Percentiles rank a stretch among this genome's conserved stretches.
Conservation (phyloP, 2,329 filamentous ascomycete species). For the Botryosphaeria dothidea region DNA sequence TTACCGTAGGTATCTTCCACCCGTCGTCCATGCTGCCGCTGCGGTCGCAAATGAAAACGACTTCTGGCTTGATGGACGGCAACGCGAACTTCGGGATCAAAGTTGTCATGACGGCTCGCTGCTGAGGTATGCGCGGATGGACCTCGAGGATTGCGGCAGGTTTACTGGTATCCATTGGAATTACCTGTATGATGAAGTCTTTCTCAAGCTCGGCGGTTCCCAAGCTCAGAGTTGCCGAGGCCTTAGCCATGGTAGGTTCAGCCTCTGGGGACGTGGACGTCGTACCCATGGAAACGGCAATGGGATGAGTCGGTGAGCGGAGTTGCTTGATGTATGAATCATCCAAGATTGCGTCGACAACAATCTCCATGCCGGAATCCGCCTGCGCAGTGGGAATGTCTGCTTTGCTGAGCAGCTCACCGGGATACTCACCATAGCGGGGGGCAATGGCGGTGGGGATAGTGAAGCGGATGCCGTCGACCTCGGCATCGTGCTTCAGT, state of each 20-base stretch:
- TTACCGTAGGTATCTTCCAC: slow-evolving; percentile 57
- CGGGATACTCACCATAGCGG: slow-evolving; percentile 59
- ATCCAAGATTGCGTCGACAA: slow-evolving; percentile 61
- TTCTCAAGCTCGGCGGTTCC: slow-evolving; percentile 56
- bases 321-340: slow-evolving; percentile 60
- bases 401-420: slow-evolving; percentile 27
- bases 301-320: slow-evolving; percentile 68
- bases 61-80: slow-evolving; percentile 57
- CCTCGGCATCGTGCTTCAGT: slow-evolving; percentile 69
- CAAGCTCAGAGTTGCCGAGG: slow-evolving; percentile 62
- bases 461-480: slow-evolving; percentile 68
- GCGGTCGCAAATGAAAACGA: slow-evolving; percentile 73
- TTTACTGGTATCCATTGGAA: slow-evolving; percentile 60
- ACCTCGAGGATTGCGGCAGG: slow-evolving; percentile 67
- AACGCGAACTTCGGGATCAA: slow-evolving; percentile 70
- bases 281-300: slow-evolving; percentile 64
- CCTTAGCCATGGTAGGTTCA: slow-evolving; percentile 57
- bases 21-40: slow-evolving; percentile 63
- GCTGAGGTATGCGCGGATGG: slow-evolving; percentile 61
- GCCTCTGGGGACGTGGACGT: slow-evolving; percentile 49
- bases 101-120: slow-evolving; percentile 69
- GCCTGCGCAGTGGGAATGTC: slow-evolving; percentile 21
- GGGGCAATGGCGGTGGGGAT: slow-evolving; percentile 69
- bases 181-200: slow-evolving; percentile 68
- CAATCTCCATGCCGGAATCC: slow-evolving; percentile 52